A percentile compares a stretch with the other conserved stretches of the same genome.
phyloP scores from a whole-genome alignment of 306 rosid species.

The Neltuma alba region DNA sequence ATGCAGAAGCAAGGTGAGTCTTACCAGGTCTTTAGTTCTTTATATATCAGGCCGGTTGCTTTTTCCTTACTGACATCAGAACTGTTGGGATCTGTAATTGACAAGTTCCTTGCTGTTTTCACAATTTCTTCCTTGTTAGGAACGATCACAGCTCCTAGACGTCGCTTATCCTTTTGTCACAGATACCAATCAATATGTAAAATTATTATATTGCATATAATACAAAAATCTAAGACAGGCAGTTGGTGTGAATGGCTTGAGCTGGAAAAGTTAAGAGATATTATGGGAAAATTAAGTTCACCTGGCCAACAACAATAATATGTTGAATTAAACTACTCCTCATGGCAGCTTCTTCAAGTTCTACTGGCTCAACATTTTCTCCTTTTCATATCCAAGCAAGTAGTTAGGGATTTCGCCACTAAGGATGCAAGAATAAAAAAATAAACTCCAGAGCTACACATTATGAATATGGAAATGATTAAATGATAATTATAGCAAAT shows the following conservation, averaged over 20 bases:
- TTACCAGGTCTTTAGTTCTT: slow-evolving; percentile 73
- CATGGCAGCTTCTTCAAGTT: slow-evolving; percentile 92
- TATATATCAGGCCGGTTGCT: slow-evolving; percentile 54
- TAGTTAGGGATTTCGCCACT: slow-evolving; percentile 7
- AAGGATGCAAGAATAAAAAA: not conserved
- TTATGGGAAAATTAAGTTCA: slow-evolving; percentile 29
- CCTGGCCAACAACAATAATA: slow-evolving; percentile 94
- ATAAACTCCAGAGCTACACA: not conserved
- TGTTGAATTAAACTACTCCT: slow-evolving; percentile 84
- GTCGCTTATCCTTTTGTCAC: slow-evolving; percentile 75
- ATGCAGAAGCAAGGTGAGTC: slow-evolving; percentile 23
- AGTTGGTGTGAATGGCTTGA: slow-evolving; percentile 20
- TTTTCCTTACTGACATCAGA: slow-evolving; percentile 64
- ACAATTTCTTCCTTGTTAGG: slow-evolving; percentile 86
- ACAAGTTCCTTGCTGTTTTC: slow-evolving; percentile 57
- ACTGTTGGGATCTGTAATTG: slow-evolving; percentile 48
- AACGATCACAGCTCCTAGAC: slow-evolving; percentile 89
- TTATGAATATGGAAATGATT: not conserved
- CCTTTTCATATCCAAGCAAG: slow-evolving; percentile 55
- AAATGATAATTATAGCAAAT: not conserved
- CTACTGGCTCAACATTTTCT: slow-evolving; percentile 90
- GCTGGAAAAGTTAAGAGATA: not conserved
- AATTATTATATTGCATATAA: not conserved
- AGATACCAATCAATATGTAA: slow-evolving; percentile 23
- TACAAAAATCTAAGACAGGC: slow-evolving; percentile 1